Base-by-base conservation (phyloP, 225 moss, liverwort and hornwort genomes). In the Pseudisothecium myosuroides region DNA sequence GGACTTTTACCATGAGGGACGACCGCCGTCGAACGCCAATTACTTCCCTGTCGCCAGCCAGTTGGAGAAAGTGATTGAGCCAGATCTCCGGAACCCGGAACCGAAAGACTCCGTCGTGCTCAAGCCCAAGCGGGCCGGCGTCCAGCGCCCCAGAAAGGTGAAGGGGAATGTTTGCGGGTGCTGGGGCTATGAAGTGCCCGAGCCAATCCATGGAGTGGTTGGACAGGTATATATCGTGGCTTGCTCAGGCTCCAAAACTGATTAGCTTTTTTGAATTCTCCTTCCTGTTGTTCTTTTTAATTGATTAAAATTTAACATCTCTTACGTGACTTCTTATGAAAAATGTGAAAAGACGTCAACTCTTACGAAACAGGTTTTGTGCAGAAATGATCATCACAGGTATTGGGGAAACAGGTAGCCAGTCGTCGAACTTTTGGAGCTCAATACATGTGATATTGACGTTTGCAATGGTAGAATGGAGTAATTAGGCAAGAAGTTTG, bases 131-230 rank as follows among this genome's bases (percentile, higher is more conserved):
- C 89, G 94, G 7, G 94, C 89, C 24, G 92, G 92, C 14, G 93
- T 95, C 27, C 43, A 90, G 43, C 89, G 92, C 32, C 89, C 93
- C n/a, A 88, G 94, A 73, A 92, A 89, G 73, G 90, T 90, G 60
- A 86, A 67, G 58, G 92, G 90, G 14, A 88, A 87, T 62, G 60
- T 88, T 37, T 95, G 95, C 86, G 92, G 90, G 52, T 95, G 95
- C 88, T 95, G 95, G 95, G 95, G 95, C 65, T 94, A 90, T 74
- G 80, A 95, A 62, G 87, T 93, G 58, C 91, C 83, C 58, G 90
- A 87, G 61, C 80, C 49, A 63, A 67, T 82, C 41, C 66, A 56
- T 41, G 89, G 74, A 65, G 60, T 80, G 20, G 20, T 79, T 52
- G 43, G 49, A 36, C 85, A 92, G 90, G 90, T 82, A 82, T 24